Conservation (phyloP, 495 filamentous ascomycete genomes). For the Cercophora newfieldiana region DNA sequence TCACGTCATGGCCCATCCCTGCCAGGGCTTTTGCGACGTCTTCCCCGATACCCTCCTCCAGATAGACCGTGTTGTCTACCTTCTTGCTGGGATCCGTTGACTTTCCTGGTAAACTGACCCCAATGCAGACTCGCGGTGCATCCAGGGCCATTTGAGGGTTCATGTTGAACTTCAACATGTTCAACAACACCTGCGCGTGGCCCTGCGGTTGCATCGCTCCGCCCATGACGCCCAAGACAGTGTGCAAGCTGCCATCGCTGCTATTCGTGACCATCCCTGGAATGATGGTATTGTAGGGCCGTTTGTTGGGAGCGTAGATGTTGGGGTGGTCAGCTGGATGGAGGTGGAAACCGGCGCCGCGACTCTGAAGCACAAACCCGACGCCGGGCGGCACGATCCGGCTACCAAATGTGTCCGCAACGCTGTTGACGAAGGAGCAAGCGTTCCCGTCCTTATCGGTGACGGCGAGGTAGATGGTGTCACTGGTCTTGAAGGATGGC, state of each 20-base stretch:
- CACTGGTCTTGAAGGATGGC: conserved; percentile 36
- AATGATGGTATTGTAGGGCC: conserved; percentile 89
- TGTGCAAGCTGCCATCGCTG: conserved; percentile 53
- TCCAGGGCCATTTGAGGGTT: conserved; percentile 81
- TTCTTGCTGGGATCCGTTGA: conserved; percentile 30
- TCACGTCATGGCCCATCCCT: conserved; percentile 64
- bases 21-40: conserved; percentile 58
- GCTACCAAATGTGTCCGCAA: conserved; percentile 75
- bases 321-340: conserved; percentile 61
- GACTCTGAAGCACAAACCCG: conserved; percentile 81
- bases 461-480: conserved; percentile 82
- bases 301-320: conserved; percentile 65
- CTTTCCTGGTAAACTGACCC: conserved; percentile 53
- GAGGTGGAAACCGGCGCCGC: conserved; percentile 72
- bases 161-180: conserved; percentile 73
- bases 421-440: conserved; percentile 83
- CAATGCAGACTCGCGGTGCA: conserved; percentile 73
- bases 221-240: conserved; percentile 83
- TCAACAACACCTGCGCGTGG: conserved; percentile 81
- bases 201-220: conserved; percentile 93
- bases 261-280: conserved; percentile 73
- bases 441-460: conserved; percentile 75
- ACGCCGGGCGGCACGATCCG: conserved; percentile 69
- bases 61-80: conserved; percentile 48
- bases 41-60: conserved; percentile 73